Conservation (phyloP, 306 rosid species). For the Elaeagnus macrophylla region DNA sequence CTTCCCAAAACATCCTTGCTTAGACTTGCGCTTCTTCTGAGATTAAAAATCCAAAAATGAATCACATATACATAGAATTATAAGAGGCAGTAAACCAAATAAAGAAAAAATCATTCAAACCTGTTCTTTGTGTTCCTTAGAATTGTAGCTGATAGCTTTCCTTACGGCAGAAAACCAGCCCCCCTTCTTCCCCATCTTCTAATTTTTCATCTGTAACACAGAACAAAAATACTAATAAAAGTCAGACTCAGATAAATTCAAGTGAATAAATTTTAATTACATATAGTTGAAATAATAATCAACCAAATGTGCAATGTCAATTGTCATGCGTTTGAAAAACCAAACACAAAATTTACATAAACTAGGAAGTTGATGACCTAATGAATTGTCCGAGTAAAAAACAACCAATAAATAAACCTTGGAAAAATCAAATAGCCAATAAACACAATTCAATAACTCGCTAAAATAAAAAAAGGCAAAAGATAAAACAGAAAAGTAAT, state of each 20-base stretch:
- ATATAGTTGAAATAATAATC: background rate
- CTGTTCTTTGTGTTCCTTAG: constrained; percentile 68
- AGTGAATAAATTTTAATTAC: constrained; percentile 7
- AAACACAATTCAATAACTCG: constrained; percentile 6
- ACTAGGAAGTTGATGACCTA: constrained; percentile 12
- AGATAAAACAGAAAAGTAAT: constrained; percentile 3
- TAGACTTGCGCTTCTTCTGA: constrained; percentile 46
- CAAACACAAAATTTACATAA: background rate
- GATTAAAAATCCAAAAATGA: background rate
- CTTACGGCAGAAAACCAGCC: constrained; percentile 75
- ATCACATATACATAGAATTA: constrained; percentile 11
- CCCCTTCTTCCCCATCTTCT: constrained; percentile 86
- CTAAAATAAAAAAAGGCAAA: constrained; percentile 8
- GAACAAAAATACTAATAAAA: constrained; percentile 9
- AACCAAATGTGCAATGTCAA: too few relatives aligned
- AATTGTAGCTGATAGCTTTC: constrained; percentile 47
- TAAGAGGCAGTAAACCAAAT: background rate
- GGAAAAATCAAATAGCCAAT: constrained; percentile 3
- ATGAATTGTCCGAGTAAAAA: constrained; percentile 11
- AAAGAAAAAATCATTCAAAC: constrained; percentile 23
- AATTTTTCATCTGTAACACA: constrained; percentile 20
- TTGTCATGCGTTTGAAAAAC: too few relatives aligned
- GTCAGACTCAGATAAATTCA: constrained; percentile 1
- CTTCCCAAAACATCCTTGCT: constrained; percentile 55
- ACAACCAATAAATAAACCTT: background rate